These are phyloP conservation scores for Pulveroboletus sp. DNA, from an alignment of 768 basidiomycete species.

Conservation along the genomic window DNA sequence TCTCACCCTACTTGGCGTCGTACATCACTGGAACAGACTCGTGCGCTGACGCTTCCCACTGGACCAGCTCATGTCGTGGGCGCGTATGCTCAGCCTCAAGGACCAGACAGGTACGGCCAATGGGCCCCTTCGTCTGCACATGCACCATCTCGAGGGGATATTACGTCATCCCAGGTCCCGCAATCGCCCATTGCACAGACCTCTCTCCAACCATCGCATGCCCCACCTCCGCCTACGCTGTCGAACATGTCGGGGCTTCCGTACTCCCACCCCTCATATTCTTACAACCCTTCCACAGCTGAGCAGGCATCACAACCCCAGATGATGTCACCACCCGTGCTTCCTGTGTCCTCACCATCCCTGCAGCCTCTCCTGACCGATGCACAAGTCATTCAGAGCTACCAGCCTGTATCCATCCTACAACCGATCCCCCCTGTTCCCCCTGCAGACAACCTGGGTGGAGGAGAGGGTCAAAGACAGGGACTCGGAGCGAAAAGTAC, in stretches of 20 bases:
- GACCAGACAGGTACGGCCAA: constrained; percentile 32
- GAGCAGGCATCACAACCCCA: constrained; percentile 14
- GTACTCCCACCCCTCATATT: constrained; percentile 12
- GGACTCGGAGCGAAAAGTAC: constrained; percentile 1
- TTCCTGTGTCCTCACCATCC: constrained; percentile 2
- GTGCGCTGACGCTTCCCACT: constrained; percentile 25
- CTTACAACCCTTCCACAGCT: constrained; percentile 6
- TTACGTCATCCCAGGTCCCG: constrained; percentile 19
- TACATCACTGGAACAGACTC: constrained; percentile 18
- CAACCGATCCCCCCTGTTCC: constrained; percentile 10
- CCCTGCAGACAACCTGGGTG: background rate
- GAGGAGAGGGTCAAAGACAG: constrained; percentile 15
- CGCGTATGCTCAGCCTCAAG: constrained; percentile 30
- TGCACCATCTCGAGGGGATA: constrained; percentile 19
- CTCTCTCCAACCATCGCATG: constrained; percentile 28
- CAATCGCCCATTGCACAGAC: constrained; percentile 27
- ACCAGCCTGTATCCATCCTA: constrained; percentile 21
- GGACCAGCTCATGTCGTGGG: constrained; percentile 15
- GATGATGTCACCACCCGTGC: constrained; percentile 8
- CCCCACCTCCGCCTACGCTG: constrained; percentile 18
- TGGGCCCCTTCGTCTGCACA: constrained; percentile 21
- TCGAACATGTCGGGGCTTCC: constrained; percentile 10
- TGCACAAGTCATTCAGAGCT: constrained; percentile 10
- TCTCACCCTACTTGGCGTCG: constrained; percentile 63
- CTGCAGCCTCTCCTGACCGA: constrained; percentile 12